These are phyloP conservation scores for Pleurotus cornucopiae DNA, from an alignment of 768 basidiomycete genomes.

Conservation along the genomic window DNA sequence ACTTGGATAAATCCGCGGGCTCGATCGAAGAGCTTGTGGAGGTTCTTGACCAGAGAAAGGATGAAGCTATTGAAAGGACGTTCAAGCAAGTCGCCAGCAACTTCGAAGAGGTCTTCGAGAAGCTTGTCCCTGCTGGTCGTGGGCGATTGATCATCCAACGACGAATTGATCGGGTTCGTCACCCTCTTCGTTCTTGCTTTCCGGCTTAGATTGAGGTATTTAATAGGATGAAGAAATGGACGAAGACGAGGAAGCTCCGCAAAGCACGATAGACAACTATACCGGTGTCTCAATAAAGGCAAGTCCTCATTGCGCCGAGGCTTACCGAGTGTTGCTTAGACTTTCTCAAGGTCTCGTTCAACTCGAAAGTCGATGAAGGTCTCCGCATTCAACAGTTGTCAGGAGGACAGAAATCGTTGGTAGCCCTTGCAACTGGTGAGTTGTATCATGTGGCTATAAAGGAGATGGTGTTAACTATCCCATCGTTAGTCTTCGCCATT, in stretches of 20 bases:
- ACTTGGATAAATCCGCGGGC: conserved; percentile 82
- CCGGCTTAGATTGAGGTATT: not conserved
- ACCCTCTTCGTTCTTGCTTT: not conserved
- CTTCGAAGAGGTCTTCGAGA: conserved; percentile 97
- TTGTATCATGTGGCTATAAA: not conserved
- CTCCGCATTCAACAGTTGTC: conserved; percentile 94
- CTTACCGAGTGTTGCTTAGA: conserved; percentile 2
- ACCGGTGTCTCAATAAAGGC: conserved; percentile 97
- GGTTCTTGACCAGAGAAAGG: conserved; percentile 93
- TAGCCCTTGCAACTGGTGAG: conserved; percentile 88
- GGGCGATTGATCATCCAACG: conserved; percentile 92
- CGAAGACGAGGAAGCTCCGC: conserved; percentile 74
- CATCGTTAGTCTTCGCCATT: conserved; percentile 81
- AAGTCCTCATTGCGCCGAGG: not conserved
- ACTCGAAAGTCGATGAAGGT: conserved; percentile 97
- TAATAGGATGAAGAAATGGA: conserved; percentile 66
- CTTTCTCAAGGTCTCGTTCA: conserved; percentile 82
- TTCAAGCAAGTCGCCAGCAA: conserved; percentile 98
- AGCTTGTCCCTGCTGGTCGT: conserved; percentile 89
- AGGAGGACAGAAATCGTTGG: conserved; percentile 95
- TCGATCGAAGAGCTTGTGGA: conserved; percentile 93
- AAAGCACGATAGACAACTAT: conserved; percentile 85
- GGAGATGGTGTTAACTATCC: not conserved
- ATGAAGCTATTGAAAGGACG: conserved; percentile 97
- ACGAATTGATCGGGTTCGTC: conserved; percentile 73